Percentiles rank a stretch among this genome's conserved stretches.
phyloP scores from a whole-genome alignment of 108 stramenopile genomes.

The Pseudonitzschia multistriata region DNA sequence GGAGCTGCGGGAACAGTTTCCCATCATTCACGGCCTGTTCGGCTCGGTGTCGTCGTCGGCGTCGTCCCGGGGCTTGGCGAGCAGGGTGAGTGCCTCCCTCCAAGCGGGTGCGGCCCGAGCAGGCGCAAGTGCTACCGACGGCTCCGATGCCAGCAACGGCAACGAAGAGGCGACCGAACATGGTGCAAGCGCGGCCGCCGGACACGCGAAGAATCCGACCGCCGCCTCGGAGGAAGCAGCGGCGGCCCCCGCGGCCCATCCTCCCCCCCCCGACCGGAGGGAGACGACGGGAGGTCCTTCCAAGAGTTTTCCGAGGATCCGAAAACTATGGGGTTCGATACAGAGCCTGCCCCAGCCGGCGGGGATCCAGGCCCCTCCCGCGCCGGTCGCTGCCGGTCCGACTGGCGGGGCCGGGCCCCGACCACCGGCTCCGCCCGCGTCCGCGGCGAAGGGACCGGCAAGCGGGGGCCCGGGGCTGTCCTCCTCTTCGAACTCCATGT shows the following conservation, averaged over 20 bases:
- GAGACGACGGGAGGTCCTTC: not conserved
- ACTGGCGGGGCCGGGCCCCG: not conserved
- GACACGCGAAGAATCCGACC: not conserved
- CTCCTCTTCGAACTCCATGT: not conserved
- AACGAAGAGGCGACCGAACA: not conserved
- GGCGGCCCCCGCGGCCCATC: not conserved
- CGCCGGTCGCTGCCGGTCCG: not conserved
- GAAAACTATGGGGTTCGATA: slow-evolving; percentile 17
- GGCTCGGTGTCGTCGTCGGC: not conserved
- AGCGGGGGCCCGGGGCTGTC: not conserved
- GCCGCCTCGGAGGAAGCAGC: not conserved
- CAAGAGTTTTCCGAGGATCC: slow-evolving; percentile 23
- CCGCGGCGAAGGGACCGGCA: not conserved
- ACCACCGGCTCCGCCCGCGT: not conserved
- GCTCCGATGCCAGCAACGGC: not conserved
- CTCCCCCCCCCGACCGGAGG: not conserved
- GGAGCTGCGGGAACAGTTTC: not conserved
- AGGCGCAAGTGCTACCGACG: not conserved
- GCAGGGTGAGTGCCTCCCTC: not conserved
- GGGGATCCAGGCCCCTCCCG: not conserved
- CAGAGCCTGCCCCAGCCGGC: slow-evolving; percentile 8
- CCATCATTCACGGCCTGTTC: not conserved
- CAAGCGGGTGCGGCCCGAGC: not conserved
- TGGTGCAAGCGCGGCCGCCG: not conserved
- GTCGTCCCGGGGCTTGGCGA: not conserved